Evolutionary conservation across 169 alveolate genomes (phyloP).

Genomic region (Besnoitia besnoiti): DNA sequence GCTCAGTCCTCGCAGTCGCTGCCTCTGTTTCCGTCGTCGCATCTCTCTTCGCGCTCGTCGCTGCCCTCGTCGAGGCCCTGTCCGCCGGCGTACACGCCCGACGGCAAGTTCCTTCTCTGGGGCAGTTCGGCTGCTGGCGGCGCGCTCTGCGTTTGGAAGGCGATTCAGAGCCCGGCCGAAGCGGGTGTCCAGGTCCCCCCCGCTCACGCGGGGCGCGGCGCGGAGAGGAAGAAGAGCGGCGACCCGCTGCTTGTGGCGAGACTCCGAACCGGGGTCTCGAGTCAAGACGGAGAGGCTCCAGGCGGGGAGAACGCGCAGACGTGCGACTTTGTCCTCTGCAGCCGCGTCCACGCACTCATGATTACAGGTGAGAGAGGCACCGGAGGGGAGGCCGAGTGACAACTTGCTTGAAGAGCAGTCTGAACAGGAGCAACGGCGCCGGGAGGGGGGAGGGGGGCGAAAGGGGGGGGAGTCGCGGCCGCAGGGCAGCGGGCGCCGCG

Average conservation of each 20-base stretch:
- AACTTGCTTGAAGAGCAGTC: too few relatives aligned
- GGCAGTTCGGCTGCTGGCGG: neutral
- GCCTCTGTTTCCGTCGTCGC: neutral
- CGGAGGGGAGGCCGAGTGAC: neutral
- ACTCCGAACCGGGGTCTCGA: neutral
- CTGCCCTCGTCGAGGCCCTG: neutral
- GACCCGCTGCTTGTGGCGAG: neutral
- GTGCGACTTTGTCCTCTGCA: neutral
- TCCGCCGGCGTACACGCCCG: constrained; percentile 11
- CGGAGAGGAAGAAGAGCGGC: neutral
- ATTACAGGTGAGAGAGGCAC: constrained; percentile 9
- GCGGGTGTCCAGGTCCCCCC: neutral
- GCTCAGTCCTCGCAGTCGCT: neutral
- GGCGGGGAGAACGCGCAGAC: neutral
- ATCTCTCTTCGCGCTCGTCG: neutral
- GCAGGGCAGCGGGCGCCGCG: too few relatives aligned
- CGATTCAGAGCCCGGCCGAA: neutral
- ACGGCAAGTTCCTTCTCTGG: constrained; percentile 25
- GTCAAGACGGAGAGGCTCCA: neutral
- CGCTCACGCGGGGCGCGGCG: neutral
- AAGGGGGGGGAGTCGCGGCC: too few relatives aligned
- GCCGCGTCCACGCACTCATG: constrained; percentile 16
- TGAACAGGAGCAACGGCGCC: too few relatives aligned
- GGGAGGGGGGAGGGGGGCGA: too few relatives aligned
- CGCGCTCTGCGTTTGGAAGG: neutral